Percentiles rank a stretch among this genome's conserved stretches.
Evolutionary conservation across 495 filamentous ascomycete genomes (phyloP).

Genomic region (Letharia columbiana): DNA sequence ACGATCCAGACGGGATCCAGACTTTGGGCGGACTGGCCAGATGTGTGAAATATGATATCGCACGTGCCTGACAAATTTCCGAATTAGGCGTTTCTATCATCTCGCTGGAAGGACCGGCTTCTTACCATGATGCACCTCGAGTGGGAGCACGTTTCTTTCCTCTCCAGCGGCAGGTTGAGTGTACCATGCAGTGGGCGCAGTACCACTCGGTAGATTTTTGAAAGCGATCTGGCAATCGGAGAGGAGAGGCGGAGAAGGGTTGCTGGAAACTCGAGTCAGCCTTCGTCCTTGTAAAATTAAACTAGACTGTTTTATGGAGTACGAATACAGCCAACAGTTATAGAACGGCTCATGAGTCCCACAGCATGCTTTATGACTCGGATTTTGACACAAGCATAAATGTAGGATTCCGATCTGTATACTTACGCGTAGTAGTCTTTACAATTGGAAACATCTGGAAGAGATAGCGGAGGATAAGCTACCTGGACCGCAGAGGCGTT

Average conservation of each 20-base stretch:
- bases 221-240: not conserved
- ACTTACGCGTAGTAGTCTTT: not conserved
- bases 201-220: not conserved
- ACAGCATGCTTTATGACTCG: not conserved
- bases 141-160: slow-evolving; percentile 2
- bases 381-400: not conserved
- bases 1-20: not conserved
- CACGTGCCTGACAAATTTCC: not conserved
- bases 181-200: not conserved
- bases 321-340: not conserved
- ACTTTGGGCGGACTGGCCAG: not conserved
- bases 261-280: not conserved
- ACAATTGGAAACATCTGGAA: not conserved
- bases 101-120: not conserved
- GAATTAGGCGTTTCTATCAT: no score
- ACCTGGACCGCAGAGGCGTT: not conserved
- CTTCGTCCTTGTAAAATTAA: no score
- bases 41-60: not conserved
- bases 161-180: not conserved
- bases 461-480: not conserved
- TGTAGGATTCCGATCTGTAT: not conserved
- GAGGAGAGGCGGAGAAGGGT: not conserved
- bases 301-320: not conserved
- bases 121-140: not conserved
- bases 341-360: not conserved